Evolutionary conservation across 352 stramenopile species (phyloP), one percentile per base, ranked within the genome.

Genomic region (Phytophthora niederhauseri): DNA sequence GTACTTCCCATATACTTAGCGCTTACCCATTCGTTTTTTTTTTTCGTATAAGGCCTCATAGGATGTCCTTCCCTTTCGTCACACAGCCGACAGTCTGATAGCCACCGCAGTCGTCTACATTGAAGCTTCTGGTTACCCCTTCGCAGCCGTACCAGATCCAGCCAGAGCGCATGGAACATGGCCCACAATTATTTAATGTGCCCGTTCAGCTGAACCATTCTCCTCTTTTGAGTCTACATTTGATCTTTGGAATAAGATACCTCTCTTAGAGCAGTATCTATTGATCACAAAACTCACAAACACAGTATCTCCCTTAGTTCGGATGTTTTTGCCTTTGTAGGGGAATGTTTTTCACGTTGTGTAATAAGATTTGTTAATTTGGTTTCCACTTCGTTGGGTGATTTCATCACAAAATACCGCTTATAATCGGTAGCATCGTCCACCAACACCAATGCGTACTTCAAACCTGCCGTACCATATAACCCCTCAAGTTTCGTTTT

Each of bases 401-500:
- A 26, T 26, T 26, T 26, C 24, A 26, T 1, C 24, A 26, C 24
- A 26, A 26, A 26, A 1, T 26, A 26, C 24, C 24, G 59, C 36
- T 69, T 69, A 34, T 63, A 59, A 17, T 11, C 9, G 34, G 61
- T 68, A 26, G 45, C 38, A 54, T 74, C 34, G 14, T 41, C 34
- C 4, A 41, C 34, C 8, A 41, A 11, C 17, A 11, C 11, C 11
- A 41, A 14, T 15, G 8, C 34, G 34, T 41, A 41, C 34, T 41
- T 17, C 5, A 17, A 41, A 2, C 34, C 34, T 41, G 11, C 1
- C 34, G 61, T 66, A 26, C 34, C 38, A 45, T 72, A 41, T 15
- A 41, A 17, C 34, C 34, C 34, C 15, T n/a, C 8, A 43, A 4
- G 34, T 17, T 7, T 43, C 12, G 7, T 43, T 5, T 41, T 41